phyloP scores from a whole-genome alignment of 2,329 filamentous ascomycete species.

The Penicillium sp. region DNA sequence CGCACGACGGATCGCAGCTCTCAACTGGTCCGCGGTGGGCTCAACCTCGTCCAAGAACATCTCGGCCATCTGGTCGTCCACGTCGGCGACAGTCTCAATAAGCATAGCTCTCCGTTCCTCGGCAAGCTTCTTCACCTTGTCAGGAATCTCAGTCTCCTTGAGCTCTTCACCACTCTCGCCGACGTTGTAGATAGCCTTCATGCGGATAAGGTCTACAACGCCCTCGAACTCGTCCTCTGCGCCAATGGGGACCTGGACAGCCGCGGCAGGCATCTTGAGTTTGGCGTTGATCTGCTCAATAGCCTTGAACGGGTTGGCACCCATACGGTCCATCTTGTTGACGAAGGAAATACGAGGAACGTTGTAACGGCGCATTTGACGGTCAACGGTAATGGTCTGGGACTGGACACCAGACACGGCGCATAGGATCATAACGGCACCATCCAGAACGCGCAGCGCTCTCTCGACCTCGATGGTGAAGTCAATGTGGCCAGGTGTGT shows the following conservation, averaged over 20 bases:
- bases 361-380: conserved; percentile 98
- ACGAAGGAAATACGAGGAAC: conserved; percentile 92
- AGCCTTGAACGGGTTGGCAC: conserved; percentile 95
- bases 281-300: conserved; percentile 97
- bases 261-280: conserved; percentile 85
- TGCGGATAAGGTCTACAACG: conserved; percentile 85
- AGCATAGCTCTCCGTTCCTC: conserved; percentile 78
- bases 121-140: conserved; percentile 68
- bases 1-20: conserved; percentile 81
- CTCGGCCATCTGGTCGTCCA: conserved; percentile 96
- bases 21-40: conserved; percentile 77
- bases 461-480: conserved; percentile 99
- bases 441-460: conserved; percentile 88
- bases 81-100: conserved; percentile 92
- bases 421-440: conserved; percentile 97
- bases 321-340: conserved; percentile 99
- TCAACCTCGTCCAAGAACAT: conserved; percentile 83
- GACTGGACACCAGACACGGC: conserved; percentile 95
- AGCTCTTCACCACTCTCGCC: conserved; percentile 75
- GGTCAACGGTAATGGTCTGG: conserved; percentile 96
- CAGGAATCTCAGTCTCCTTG: conserved; percentile 71
- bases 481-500: conserved; percentile 97
- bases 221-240: conserved; percentile 86
- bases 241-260: conserved; percentile 91
- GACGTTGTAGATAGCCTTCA: conserved; percentile 91